Conservation (phyloP, 148 eudicot genomes). For the Cornus florida region DNA sequence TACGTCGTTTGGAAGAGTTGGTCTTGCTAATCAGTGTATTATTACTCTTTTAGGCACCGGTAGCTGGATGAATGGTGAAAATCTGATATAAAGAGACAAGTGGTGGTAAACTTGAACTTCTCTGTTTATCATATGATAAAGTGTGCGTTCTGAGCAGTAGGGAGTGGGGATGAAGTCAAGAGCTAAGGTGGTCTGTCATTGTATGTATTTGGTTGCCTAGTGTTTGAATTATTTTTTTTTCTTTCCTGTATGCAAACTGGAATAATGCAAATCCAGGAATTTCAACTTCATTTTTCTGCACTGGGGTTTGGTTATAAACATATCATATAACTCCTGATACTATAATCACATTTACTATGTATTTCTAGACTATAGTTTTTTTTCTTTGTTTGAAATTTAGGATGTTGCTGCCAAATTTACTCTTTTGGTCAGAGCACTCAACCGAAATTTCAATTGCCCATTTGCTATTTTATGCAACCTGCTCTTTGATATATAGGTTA, state of each 20-base stretch:
- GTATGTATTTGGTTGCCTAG: not conserved
- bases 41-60: not conserved
- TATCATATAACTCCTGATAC: too few species aligned
- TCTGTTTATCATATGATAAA: not conserved
- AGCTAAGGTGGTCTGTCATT: not conserved
- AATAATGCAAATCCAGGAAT: not conserved
- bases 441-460: too few species aligned
- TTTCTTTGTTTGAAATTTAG: too few species aligned
- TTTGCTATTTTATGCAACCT: too few species aligned
- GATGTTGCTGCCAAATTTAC: too few species aligned
- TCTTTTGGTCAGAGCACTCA: too few species aligned
- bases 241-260: not conserved
- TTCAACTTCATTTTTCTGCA: not conserved
- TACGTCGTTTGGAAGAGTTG: not conserved
- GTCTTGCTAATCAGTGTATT: not conserved
- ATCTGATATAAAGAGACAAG: not conserved
- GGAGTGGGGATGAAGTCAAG: not conserved
- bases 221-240: not conserved
- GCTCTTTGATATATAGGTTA: too few species aligned
- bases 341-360: too few species aligned
- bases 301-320: too few species aligned
- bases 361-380: too few species aligned
- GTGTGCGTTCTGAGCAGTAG: not conserved
- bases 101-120: not conserved
- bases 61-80: not conserved